These are phyloP conservation scores for Immersiella caudata DNA, from an alignment of 495 filamentous ascomycete species.

Conservation along the genomic window DNA sequence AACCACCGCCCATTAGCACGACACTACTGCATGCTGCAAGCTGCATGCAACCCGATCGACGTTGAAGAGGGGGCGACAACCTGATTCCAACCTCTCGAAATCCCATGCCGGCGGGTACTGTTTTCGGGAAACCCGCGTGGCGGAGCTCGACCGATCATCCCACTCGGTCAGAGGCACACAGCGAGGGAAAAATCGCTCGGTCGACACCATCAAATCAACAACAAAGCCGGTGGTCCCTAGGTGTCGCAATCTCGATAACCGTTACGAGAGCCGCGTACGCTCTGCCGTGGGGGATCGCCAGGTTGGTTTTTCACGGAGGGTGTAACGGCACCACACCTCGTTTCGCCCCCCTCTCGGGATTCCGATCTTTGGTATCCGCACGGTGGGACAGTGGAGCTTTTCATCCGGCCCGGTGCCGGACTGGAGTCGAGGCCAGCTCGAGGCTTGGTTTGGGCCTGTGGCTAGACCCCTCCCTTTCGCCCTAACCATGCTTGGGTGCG, in stretches of 20 bases:
- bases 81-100: conserved; percentile 7
- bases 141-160: not conserved
- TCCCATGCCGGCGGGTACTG: conserved; percentile 16
- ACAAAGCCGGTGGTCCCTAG: not conserved
- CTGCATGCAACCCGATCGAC: conserved; percentile 26
- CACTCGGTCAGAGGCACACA: not conserved
- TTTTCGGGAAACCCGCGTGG: conserved; percentile 13
- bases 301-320: not conserved
- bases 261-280: not conserved
- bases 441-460: not conserved
- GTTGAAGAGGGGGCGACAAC: not conserved
- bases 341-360: not conserved
- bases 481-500: not conserved
- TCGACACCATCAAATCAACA: not conserved
- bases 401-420: not conserved
- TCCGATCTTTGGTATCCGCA: not conserved
- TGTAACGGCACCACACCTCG: not conserved
- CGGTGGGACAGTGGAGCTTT: not conserved
- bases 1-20: not conserved
- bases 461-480: not conserved
- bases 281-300: not conserved
- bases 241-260: conserved; percentile 8
- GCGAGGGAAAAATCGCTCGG: not conserved
- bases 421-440: not conserved
- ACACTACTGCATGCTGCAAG: conserved; percentile 18